A percentile compares a stretch with the other conserved stretches of the same genome.
phyloP scores from a whole-genome alignment of 83 land plant species.

The Picea abies region DNA sequence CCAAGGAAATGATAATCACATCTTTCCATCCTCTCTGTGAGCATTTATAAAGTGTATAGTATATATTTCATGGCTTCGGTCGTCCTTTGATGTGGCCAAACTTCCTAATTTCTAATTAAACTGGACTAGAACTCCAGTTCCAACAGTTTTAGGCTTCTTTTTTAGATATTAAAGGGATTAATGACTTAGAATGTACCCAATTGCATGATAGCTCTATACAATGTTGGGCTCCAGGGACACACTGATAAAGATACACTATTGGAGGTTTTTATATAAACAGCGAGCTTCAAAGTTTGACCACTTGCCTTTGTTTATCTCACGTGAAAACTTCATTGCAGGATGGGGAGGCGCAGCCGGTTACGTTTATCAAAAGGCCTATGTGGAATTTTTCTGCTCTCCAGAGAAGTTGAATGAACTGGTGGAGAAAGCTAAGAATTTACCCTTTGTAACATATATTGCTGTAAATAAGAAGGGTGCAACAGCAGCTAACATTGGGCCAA shows the following conservation, averaged over 20 bases:
- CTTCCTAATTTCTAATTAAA: not conserved
- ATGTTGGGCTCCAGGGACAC: not conserved
- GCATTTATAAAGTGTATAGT: not conserved
- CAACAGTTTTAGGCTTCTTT: not conserved
- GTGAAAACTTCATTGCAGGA: constrained; percentile 40
- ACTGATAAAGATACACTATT: not conserved
- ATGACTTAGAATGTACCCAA: not conserved
- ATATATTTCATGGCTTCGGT: not conserved
- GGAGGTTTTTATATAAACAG: not conserved
- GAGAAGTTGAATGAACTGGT: constrained; percentile 62
- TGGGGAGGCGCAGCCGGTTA: constrained; percentile 99
- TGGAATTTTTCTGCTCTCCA: constrained; percentile 89
- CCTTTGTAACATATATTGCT: constrained; percentile 80
- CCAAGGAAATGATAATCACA: not conserved
- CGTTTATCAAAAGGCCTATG: constrained; percentile 96
- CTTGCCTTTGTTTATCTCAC: not conserved
- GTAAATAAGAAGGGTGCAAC: constrained; percentile 78
- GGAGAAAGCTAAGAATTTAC: constrained; percentile 56
- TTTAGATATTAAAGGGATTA: not conserved
- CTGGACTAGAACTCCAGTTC: not conserved
- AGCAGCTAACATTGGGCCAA: constrained; percentile 63
- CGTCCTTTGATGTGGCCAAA: not conserved
- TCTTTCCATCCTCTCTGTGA: not conserved
- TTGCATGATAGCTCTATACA: not conserved
- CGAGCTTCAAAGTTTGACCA: not conserved